Base-by-base conservation (phyloP, 2,329 filamentous ascomycete genomes). In the Colletotrichum gloeosporioides region DNA sequence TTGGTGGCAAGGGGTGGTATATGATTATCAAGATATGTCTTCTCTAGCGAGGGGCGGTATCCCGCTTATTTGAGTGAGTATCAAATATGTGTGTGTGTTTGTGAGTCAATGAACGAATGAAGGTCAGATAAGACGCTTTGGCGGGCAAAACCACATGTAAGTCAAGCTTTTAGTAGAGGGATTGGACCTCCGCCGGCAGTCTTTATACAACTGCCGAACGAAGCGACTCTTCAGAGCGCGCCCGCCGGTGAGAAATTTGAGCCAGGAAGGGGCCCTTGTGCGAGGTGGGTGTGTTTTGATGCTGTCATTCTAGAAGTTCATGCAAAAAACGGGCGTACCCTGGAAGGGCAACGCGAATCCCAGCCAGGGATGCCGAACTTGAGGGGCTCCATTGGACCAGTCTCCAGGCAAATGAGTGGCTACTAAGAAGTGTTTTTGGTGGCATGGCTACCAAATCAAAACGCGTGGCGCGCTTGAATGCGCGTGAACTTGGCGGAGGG, bases 251-350 rank as follows among this genome's bases (percentile, higher is more conserved):
- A 71, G 65, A 74, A 74, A 71, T 70, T 77, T 72, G 61, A 77
- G 27, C 65, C 39, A 67, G 53, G 53, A 75, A 27, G 53, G 65
- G 70, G 44, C 31, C 70, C 62, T 34, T 27, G 32, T 59, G 27
- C 34, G 64, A 53, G 32, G 67, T 65, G 68, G 59, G 63, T 76
- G 66, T 71, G 36, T 61, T 69, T 55, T 71, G 75, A 69, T 75
- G 76, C 62, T 71, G 61, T 73, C 76, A 77, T 79, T 79, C 74
- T 73, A 75, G 62, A 70, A 77, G 62, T 78, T 79, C 78, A 79
- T 79, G 78, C 78, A 71, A 72, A 73, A 32, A 36, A 39, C 70
- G 61, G 55, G 74, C 76, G 62, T 67, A 77, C 57, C 76, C 76
- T 34, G 73, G 69, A 55, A 31, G 31, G 18, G 49, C 15, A 39